phyloP scores from a whole-genome alignment of 2,329 filamentous ascomycete species.

The Escovopsis sp. region DNA sequence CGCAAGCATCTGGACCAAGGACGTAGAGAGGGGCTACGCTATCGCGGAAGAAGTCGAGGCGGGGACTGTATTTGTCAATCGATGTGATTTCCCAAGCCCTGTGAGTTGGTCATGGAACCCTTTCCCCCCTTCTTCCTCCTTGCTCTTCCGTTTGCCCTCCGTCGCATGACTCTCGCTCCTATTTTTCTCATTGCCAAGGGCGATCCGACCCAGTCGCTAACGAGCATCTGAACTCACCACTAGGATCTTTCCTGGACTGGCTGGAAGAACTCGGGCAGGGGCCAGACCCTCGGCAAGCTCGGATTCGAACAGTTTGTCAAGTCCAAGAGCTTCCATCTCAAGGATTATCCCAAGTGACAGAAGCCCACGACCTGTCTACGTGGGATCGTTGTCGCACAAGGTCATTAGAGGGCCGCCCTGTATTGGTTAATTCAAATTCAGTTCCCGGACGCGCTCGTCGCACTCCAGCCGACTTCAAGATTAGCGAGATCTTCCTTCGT shows the following conservation, averaged over 20 bases:
- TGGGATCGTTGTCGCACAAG: background rate
- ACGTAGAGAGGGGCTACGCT: slow-evolving; percentile 58
- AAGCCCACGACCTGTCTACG: background rate
- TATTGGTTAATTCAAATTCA: background rate
- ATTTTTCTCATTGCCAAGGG: background rate
- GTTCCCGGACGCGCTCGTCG: slow-evolving; percentile 1
- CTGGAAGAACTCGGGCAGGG: slow-evolving; percentile 93
- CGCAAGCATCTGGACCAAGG: slow-evolving; percentile 95
- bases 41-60: slow-evolving; percentile 73
- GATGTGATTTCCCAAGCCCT: slow-evolving; percentile 81
- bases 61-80: slow-evolving; percentile 91
- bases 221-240: background rate
- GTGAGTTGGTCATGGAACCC: slow-evolving; percentile 38
- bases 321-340: slow-evolving; percentile 90
- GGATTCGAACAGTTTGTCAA: slow-evolving; percentile 95
- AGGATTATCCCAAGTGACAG: slow-evolving; percentile 55
- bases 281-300: slow-evolving; percentile 75
- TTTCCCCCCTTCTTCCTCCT: background rate
- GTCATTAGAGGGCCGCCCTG: background rate
- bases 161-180: background rate
- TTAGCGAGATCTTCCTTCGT: slow-evolving; percentile 10
- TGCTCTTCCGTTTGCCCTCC: slow-evolving; percentile 1
- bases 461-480: slow-evolving; percentile 2
- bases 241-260: slow-evolving; percentile 92
- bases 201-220: slow-evolving; percentile 6